Conservation (phyloP, 768 basidiomycete species). For the Mycena venus region DNA sequence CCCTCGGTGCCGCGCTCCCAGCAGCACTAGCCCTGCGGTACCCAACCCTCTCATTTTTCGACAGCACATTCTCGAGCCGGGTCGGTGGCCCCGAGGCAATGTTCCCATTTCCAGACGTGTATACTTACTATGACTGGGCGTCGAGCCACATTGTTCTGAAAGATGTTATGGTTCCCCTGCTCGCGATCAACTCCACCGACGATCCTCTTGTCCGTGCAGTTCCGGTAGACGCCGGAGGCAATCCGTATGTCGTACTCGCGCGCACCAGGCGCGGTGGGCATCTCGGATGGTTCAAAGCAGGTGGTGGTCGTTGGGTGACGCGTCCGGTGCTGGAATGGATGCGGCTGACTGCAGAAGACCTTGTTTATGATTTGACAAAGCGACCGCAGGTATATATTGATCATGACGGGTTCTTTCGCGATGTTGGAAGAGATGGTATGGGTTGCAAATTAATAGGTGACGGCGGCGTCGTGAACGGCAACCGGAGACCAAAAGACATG, state of each 20-base stretch:
- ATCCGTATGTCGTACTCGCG: background rate
- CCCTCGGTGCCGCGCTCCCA: background rate
- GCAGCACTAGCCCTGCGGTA: background rate
- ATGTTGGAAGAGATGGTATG: background rate
- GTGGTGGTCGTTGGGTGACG: constrained; percentile 13
- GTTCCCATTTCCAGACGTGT: constrained; percentile 1
- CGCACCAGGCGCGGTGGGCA: constrained; percentile 4
- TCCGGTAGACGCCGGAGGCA: background rate
- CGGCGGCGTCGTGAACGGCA: constrained; percentile 3
- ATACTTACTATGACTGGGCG: constrained; percentile 5
- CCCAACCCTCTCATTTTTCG: constrained; percentile 4
- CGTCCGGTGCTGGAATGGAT: constrained; percentile 2
- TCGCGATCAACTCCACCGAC: constrained; percentile 15
- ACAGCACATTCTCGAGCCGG: constrained; percentile 4
- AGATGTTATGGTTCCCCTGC: background rate
- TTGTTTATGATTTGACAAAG: background rate
- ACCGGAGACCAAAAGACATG: background rate
- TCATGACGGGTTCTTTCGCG: constrained; percentile 2
- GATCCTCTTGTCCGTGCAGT: constrained; percentile 8
- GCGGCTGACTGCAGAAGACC: background rate
- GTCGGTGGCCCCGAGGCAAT: constrained; percentile 5
- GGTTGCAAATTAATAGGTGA: background rate
- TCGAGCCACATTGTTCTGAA: constrained; percentile 1
- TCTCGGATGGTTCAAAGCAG: constrained; percentile 12
- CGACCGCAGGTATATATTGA: background rate